Evolutionary conservation across 169 alveolate genomes (phyloP).

Genomic region (Plasmodium cynomolgi): DNA sequence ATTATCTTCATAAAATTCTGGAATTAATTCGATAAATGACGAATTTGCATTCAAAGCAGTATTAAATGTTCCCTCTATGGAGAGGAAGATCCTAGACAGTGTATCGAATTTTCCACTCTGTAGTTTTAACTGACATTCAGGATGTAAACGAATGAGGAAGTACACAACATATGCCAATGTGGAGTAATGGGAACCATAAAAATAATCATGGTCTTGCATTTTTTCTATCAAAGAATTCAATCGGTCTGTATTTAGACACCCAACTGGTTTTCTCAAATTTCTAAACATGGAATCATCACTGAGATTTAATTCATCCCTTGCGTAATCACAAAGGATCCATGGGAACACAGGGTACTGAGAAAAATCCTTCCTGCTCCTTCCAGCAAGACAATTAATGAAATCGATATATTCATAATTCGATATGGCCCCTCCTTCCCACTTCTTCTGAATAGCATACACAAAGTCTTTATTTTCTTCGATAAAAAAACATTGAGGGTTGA

Average conservation of each 20-base stretch:
- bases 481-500: constrained; percentile 77
- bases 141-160: constrained; percentile 94
- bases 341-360: constrained; percentile 98
- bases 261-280: constrained; percentile 94
- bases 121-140: constrained; percentile 95
- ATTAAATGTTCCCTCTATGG: constrained; percentile 80
- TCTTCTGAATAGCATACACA: constrained; percentile 81
- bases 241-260: constrained; percentile 89
- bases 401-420: constrained; percentile 95
- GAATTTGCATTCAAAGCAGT: constrained; percentile 87
- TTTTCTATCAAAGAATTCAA: constrained; percentile 86
- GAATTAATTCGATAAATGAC: constrained; percentile 93
- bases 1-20: constrained; percentile 93
- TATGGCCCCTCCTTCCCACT: constrained; percentile 93
- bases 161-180: constrained; percentile 97
- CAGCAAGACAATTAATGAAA: constrained; percentile 93
- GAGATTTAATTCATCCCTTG: constrained; percentile 78
- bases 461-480: constrained; percentile 83
- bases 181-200: constrained; percentile 97
- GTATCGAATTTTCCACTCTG: constrained; percentile 94
- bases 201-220: constrained; percentile 88
- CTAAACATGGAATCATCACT: constrained; percentile 85
- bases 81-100: constrained; percentile 84
- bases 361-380: constrained; percentile 94
- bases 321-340: constrained; percentile 94